Percentiles rank a stretch among this genome's conserved stretches.
Conservation (phyloP, 2,329 filamentous ascomycete genomes). For the Pseudogymnoascus sp. region DNA sequence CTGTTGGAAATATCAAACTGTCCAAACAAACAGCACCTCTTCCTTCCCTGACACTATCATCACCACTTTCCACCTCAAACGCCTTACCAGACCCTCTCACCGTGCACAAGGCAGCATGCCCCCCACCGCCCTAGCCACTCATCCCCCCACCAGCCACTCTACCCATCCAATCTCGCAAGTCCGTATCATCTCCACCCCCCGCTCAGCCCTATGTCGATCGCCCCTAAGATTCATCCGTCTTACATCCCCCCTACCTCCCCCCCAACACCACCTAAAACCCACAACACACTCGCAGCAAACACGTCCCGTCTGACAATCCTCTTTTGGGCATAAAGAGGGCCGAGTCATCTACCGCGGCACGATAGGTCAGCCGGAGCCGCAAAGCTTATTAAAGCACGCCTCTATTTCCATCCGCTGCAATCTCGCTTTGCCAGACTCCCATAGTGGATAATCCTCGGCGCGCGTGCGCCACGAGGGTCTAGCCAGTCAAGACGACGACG, state of each 20-base stretch:
- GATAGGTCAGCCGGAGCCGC: background rate
- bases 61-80: background rate
- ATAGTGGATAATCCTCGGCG: background rate
- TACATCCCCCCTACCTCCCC: background rate
- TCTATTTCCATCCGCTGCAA: background rate
- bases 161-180: background rate
- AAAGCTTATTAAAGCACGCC: background rate
- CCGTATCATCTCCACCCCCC: background rate
- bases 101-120: background rate
- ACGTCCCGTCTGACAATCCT: background rate
- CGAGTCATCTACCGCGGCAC: background rate
- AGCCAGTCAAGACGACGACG: background rate
- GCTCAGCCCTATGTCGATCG: slow-evolving; percentile 3
- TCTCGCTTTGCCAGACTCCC: slow-evolving; percentile 4
- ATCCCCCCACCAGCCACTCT: background rate
- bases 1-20: background rate
- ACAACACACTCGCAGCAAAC: background rate
- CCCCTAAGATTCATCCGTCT: background rate
- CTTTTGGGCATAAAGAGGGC: background rate
- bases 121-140: background rate
- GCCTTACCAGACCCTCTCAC: background rate
- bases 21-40: background rate
- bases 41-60: background rate
- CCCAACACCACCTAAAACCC: background rate
- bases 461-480: background rate